These are phyloP conservation scores for Aegilops longissima DNA, from an alignment of 176 grass and related monocot species.

Conservation along the genomic window DNA sequence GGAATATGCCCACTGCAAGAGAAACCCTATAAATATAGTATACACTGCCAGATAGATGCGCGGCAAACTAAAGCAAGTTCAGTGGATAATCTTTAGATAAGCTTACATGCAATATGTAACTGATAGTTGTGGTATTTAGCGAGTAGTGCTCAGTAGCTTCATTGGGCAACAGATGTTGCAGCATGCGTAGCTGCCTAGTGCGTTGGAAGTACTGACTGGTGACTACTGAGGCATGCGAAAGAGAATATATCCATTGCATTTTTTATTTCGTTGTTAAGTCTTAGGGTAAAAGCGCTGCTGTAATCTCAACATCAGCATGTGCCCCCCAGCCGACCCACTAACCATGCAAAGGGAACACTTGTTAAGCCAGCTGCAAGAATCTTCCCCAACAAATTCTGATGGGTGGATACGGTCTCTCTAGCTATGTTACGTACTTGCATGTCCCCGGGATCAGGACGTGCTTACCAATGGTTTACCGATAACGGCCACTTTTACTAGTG, in stretches of 20 bases:
- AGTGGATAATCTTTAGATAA: conserved; percentile 1
- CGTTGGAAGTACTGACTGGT: not conserved
- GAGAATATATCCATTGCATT: not conserved
- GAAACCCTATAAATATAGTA: too few relatives aligned
- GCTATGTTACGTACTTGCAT: not conserved
- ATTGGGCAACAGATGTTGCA: conserved; percentile 16
- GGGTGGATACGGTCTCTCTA: not conserved
- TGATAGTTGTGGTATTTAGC: not conserved
- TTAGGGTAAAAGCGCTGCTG: not conserved
- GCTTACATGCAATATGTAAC: not conserved
- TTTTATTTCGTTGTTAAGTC: not conserved
- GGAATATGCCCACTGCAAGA: conserved; percentile 26
- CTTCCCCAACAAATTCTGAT: not conserved
- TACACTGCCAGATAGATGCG: not conserved
- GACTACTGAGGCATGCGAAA: not conserved
- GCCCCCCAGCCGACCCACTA: not conserved
- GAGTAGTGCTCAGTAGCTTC: not conserved
- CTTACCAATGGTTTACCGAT: too few relatives aligned
- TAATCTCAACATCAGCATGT: conserved; percentile 10
- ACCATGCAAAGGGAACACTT: not conserved
- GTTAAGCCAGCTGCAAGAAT: not conserved
- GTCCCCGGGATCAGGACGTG: not conserved
- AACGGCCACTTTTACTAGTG: not conserved
- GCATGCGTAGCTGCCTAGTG: conserved; percentile 11
- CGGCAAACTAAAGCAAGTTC: not conserved